Percentiles rank a stretch among this genome's conserved stretches.
These are phyloP conservation scores for Ichthyophthirius multifiliis DNA, from an alignment of 169 alveolate species.

Conservation along the genomic window DNA sequence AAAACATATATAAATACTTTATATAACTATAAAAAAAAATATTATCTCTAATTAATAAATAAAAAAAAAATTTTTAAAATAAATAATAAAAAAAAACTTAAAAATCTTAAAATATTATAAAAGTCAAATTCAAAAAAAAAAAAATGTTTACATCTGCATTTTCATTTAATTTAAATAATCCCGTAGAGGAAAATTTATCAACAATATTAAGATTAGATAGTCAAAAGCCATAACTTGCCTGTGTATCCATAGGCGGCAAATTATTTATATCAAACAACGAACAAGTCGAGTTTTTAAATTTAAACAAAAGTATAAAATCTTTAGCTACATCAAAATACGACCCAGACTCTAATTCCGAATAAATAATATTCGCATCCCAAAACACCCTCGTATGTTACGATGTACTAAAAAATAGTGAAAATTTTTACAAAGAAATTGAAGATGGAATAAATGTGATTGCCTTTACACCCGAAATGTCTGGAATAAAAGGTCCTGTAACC, in stretches of 20 bases:
- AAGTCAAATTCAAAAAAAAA: background rate
- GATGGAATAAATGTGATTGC: constrained; percentile 70
- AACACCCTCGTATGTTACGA: constrained; percentile 55
- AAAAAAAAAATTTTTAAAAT: no score
- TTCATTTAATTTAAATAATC: constrained; percentile 13
- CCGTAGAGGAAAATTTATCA: background rate
- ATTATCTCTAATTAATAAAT: no score
- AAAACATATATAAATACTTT: no score
- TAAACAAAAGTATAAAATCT: constrained; percentile 49
- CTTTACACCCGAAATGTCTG: constrained; percentile 3
- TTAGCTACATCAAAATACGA: constrained; percentile 32
- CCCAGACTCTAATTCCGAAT: constrained; percentile 13
- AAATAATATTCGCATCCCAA: constrained; percentile 48
- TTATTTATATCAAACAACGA: constrained; percentile 32
- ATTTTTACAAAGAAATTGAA: constrained; percentile 73
- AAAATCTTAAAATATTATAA: no score
- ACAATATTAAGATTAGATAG: constrained; percentile 41
- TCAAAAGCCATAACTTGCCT: constrained; percentile 43
- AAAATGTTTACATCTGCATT: constrained; percentile 22
- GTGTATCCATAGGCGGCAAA: constrained; percentile 57
- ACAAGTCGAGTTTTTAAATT: constrained; percentile 36
- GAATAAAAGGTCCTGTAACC: background rate
- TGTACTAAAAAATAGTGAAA: constrained; percentile 61
- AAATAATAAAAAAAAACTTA: no score
- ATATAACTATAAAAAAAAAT: no score